phyloP scores from a whole-genome alignment of 164 flowering plant species.

The Buxus sempervirens region DNA sequence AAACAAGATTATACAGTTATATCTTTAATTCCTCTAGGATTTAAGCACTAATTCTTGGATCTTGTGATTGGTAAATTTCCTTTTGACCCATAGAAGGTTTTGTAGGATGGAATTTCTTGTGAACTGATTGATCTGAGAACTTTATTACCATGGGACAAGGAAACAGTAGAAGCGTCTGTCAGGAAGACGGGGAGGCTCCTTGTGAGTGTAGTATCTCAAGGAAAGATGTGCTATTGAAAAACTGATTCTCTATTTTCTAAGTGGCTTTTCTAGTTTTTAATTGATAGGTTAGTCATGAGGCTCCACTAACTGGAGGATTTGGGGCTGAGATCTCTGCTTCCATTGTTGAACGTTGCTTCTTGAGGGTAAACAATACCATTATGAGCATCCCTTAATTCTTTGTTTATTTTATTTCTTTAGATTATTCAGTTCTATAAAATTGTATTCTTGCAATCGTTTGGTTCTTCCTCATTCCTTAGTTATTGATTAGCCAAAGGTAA shows the following conservation, averaged over 20 bases:
- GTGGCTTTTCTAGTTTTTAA: slow-evolving; percentile 1
- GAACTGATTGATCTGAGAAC: slow-evolving; percentile 89
- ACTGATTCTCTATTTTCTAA: slow-evolving; percentile 2
- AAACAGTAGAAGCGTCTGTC: slow-evolving; percentile 91
- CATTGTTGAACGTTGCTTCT: slow-evolving; percentile 86
- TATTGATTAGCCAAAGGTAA: background rate
- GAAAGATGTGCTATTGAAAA: background rate
- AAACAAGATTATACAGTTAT: too few relatives aligned
- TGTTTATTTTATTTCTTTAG: too few relatives aligned
- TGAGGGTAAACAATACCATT: slow-evolving; percentile 45
- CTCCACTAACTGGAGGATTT: slow-evolving; percentile 96
- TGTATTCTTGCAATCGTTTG: background rate
- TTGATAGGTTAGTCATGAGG: slow-evolving; percentile 93
- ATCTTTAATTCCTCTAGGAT: too few relatives aligned
- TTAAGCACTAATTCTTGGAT: background rate
- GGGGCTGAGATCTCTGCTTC: slow-evolving; percentile 97
- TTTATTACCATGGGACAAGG: slow-evolving; percentile 94
- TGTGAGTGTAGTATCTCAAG: slow-evolving; percentile 40
- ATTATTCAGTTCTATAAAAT: too few relatives aligned
- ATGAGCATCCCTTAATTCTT: background rate
- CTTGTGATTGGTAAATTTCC: background rate
- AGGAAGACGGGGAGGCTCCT: slow-evolving; percentile 91
- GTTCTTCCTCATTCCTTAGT: background rate
- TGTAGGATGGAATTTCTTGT: slow-evolving; percentile 93
- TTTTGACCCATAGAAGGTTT: slow-evolving; percentile 11